Evolutionary conservation across 192 early-diverging fungal genomes (phyloP).

Genomic region (Coemansia sp.): DNA sequence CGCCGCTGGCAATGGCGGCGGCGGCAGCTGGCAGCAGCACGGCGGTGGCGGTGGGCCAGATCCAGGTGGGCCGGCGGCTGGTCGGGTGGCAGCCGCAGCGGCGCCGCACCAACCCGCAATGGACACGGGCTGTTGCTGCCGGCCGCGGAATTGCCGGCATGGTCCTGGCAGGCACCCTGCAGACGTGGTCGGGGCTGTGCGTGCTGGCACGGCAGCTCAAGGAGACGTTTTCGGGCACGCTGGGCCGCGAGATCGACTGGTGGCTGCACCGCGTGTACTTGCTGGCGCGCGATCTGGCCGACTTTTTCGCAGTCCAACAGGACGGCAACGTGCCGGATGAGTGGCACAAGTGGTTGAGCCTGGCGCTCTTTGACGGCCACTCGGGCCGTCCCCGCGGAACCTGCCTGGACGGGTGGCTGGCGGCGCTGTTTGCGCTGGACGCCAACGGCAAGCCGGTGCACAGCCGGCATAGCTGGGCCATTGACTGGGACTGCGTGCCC

Average conservation of each 20-base stretch:
- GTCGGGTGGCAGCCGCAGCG: constrained; percentile 29
- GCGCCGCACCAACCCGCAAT: constrained; percentile 39
- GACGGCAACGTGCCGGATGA: constrained; percentile 15
- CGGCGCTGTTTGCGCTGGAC: constrained; percentile 35
- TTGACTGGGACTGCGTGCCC: constrained; percentile 40
- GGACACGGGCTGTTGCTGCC: constrained; percentile 18
- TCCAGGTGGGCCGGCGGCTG: constrained; percentile 10
- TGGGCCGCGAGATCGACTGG: constrained; percentile 29
- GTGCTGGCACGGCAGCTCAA: constrained; percentile 42
- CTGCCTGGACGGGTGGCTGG: constrained; percentile 46
- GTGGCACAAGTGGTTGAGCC: constrained; percentile 26
- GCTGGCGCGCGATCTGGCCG: constrained; percentile 41
- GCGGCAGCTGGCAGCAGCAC: constrained; percentile 16
- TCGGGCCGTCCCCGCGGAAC: constrained; percentile 23
- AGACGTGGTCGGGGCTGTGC: constrained; percentile 42
- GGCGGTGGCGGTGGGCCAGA: constrained; percentile 19
- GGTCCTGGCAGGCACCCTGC: constrained; percentile 27
- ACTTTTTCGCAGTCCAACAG: constrained; percentile 42
- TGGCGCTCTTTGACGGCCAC: constrained; percentile 44
- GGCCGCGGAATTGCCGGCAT: constrained; percentile 11
- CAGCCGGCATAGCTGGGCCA: constrained; percentile 21
- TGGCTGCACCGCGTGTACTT: constrained; percentile 48
- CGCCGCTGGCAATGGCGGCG: constrained; percentile 44
- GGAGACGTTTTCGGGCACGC: constrained; percentile 15
- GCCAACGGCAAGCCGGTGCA: constrained; percentile 21